A percentile compares a stretch with the other conserved stretches of the same genome.
Evolutionary conservation across 2,329 filamentous ascomycete species (phyloP).

Genomic region (Beauveria rudraprayagi): DNA sequence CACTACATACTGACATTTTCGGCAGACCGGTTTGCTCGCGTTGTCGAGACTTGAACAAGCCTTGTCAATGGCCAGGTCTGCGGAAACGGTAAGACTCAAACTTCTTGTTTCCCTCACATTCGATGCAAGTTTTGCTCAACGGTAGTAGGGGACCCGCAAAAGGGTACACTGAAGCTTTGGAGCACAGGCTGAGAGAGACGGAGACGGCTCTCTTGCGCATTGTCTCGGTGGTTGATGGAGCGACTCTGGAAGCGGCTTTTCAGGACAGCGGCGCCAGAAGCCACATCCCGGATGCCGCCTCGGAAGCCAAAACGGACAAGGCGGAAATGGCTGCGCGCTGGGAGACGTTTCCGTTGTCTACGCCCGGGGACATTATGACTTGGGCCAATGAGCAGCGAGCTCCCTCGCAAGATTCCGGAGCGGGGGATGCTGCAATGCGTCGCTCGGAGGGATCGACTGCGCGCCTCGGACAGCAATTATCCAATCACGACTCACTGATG

Average conservation of each 20-base stretch:
- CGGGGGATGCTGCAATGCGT: neutral
- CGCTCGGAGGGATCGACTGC: neutral
- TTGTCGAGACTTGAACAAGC: constrained; percentile 8
- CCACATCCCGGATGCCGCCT: neutral
- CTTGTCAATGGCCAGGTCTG: constrained; percentile 14
- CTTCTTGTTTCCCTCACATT: no score
- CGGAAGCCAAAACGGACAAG: neutral
- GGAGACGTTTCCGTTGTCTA: neutral
- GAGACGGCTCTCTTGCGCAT: constrained; percentile 31
- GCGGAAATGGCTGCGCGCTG: constrained; percentile 4
- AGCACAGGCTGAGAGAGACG: constrained; percentile 32
- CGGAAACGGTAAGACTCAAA: constrained; percentile 13
- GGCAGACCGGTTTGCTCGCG: constrained; percentile 14
- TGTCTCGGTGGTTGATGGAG: neutral
- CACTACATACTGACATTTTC: neutral
- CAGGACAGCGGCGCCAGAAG: no score
- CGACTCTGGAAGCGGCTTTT: constrained; percentile 10
- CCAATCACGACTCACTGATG: neutral
- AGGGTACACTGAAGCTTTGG: constrained; percentile 35
- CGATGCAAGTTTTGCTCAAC: neutral
- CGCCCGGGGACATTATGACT: neutral
- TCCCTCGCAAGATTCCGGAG: neutral
- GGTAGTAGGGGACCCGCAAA: constrained; percentile 35
- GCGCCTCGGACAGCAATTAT: neutral
- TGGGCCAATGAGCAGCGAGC: neutral